Evolutionary conservation across 1,139 yeast genomes (phyloP).

Genomic region (Candida dubliniensis): DNA sequence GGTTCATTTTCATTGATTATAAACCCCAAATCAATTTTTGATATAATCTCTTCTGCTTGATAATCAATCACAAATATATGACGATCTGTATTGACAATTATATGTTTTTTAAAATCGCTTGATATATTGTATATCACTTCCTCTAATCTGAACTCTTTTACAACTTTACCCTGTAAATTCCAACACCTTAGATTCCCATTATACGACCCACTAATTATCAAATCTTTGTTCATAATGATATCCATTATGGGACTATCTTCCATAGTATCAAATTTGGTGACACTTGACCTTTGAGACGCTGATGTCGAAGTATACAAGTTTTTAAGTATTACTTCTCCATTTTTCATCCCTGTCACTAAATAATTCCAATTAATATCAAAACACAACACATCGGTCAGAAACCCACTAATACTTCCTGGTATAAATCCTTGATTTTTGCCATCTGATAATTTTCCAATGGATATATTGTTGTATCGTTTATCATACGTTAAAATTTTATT

Average conservation of each 20-base stretch:
- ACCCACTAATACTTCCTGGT: slow-evolving; percentile 30
- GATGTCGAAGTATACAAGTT: slow-evolving; percentile 38
- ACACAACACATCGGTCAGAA: slow-evolving; percentile 19
- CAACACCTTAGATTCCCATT: slow-evolving; percentile 29
- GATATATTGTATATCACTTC: slow-evolving; percentile 25
- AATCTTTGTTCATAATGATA: slow-evolving; percentile 24
- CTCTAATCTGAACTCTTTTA: slow-evolving; percentile 17
- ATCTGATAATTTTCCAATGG: slow-evolving; percentile 38
- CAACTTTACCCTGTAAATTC: slow-evolving; percentile 27
- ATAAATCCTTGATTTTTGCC: slow-evolving; percentile 44
- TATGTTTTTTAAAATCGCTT: slow-evolving; percentile 32
- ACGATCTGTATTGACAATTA: slow-evolving; percentile 24
- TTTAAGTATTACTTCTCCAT: slow-evolving; percentile 33
- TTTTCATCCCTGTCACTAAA: slow-evolving; percentile 28
- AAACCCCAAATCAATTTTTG: slow-evolving; percentile 11
- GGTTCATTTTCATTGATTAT: slow-evolving; percentile 6
- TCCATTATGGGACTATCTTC: slow-evolving; percentile 19
- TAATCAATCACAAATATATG: slow-evolving; percentile 25
- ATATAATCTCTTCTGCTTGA: slow-evolving; percentile 15
- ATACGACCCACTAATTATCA: slow-evolving; percentile 28
- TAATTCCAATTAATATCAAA: slow-evolving; percentile 37
- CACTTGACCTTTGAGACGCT: slow-evolving; percentile 25
- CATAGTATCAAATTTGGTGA: slow-evolving; percentile 18
- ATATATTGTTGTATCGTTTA: slow-evolving; percentile 34
- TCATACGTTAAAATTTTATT: slow-evolving; percentile 41